A percentile compares a stretch with the other conserved stretches of the same genome.
Evolutionary conservation across 73 alveolate genomes (phyloP).

Genomic region (Tetrahymena thermophila): DNA sequence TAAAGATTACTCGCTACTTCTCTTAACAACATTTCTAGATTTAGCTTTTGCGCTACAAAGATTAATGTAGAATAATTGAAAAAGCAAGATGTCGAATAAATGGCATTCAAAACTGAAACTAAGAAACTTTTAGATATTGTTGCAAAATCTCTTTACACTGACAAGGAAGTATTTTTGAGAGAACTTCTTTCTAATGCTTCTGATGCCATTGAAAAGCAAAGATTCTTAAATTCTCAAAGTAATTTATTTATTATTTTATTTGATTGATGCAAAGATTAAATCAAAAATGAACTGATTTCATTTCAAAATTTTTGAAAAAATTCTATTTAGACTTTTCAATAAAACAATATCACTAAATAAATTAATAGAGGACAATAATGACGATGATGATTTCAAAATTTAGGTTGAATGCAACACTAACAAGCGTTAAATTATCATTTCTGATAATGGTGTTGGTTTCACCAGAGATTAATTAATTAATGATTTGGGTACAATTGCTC

Average conservation of each 20-base stretch:
- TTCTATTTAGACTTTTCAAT: neutral
- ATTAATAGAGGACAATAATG: slow-evolving; percentile 4
- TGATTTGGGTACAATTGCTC: slow-evolving; percentile 74
- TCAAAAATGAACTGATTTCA: slow-evolving; percentile 1
- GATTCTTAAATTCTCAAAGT: slow-evolving; percentile 35
- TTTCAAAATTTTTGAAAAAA: neutral
- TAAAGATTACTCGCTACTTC: neutral
- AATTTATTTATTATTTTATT: neutral
- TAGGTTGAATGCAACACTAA: slow-evolving; percentile 48
- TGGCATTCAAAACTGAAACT: slow-evolving; percentile 69
- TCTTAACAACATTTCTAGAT: neutral
- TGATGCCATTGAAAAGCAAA: slow-evolving; percentile 75
- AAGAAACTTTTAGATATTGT: slow-evolving; percentile 67
- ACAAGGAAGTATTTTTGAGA: slow-evolving; percentile 70
- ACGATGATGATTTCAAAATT: slow-evolving; percentile 46
- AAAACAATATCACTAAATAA: neutral
- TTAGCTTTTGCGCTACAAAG: neutral
- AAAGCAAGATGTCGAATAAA: neutral
- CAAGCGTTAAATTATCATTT: slow-evolving; percentile 48
- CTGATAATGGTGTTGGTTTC: slow-evolving; percentile 77
- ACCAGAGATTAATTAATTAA: slow-evolving; percentile 58
- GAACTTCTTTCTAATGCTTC: slow-evolving; percentile 70
- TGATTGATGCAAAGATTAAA: neutral
- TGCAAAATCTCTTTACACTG: slow-evolving; percentile 75
- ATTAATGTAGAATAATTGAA: neutral